Evolutionary conservation across 2,329 filamentous ascomycete genomes (phyloP).

Genomic region (Clarireedia homoeocarpa): DNA sequence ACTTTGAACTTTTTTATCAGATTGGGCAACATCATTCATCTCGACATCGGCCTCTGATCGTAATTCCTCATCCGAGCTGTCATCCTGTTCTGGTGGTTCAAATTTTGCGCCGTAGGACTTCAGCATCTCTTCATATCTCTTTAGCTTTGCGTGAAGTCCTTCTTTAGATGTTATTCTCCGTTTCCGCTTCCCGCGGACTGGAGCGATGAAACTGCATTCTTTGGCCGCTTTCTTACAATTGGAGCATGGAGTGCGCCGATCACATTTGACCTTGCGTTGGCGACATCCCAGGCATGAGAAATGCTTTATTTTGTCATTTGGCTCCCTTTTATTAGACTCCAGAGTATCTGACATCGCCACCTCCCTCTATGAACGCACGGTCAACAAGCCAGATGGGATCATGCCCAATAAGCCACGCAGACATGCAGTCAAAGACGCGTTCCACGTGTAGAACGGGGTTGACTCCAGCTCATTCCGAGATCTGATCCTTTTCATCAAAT

Average conservation of each 20-base stretch:
- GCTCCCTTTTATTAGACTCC: neutral
- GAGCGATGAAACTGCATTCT: slow-evolving; percentile 28
- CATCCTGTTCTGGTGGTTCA: slow-evolving; percentile 5
- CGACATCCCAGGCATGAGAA: slow-evolving; percentile 8
- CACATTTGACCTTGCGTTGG: slow-evolving; percentile 28
- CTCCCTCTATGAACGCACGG: no score
- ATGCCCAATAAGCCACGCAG: no score
- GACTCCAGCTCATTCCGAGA: no score
- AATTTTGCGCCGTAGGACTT: slow-evolving; percentile 20
- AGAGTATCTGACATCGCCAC: no score
- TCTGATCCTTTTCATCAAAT: no score
- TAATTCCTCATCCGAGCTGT: slow-evolving; percentile 17
- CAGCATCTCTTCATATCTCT: slow-evolving; percentile 15
- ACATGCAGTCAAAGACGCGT: no score
- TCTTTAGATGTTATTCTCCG: slow-evolving; percentile 17
- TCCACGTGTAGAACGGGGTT: no score
- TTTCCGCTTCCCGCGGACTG: slow-evolving; percentile 23
- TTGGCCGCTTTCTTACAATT: slow-evolving; percentile 36
- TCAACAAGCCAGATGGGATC: no score
- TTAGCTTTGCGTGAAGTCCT: slow-evolving; percentile 20
- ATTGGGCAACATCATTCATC: slow-evolving; percentile 7
- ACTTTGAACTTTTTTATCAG: neutral
- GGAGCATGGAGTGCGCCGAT: slow-evolving; percentile 34
- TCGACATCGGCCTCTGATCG: slow-evolving; percentile 16
- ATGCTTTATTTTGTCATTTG: neutral